phyloP scores from a whole-genome alignment of 306 rosid genomes.

The Quercus bicolor region DNA sequence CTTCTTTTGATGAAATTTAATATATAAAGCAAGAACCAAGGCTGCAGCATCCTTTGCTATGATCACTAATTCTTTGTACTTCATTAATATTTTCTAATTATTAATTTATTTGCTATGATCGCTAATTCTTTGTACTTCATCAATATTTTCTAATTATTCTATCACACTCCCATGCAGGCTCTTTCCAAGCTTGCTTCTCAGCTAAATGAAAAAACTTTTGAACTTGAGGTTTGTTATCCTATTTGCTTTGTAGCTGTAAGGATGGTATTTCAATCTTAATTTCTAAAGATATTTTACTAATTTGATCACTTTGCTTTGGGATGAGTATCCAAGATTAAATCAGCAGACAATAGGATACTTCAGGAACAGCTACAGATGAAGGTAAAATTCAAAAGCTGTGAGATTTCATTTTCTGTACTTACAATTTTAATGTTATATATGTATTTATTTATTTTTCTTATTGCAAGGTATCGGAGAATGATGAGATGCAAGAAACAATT shows the following conservation, averaged over 20 bases:
- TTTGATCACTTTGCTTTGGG: constrained; percentile 21
- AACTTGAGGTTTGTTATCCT: constrained; percentile 74
- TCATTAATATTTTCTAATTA: constrained; percentile 17
- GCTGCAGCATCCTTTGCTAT: not conserved
- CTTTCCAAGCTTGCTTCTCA: constrained; percentile 64
- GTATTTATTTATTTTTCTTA: not conserved
- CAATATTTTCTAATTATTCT: constrained; percentile 19
- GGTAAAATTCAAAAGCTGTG: constrained; percentile 37
- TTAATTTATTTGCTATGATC: not conserved
- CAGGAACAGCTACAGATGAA: constrained; percentile 77
- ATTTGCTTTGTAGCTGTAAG: constrained; percentile 17
- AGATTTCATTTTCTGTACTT: constrained; percentile 11
- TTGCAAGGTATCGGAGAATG: constrained; percentile 54
- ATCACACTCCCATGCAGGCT: constrained; percentile 43
- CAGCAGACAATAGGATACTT: constrained; percentile 88
- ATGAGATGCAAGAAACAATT: constrained; percentile 75
- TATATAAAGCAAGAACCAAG: no score
- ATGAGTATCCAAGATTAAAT: constrained; percentile 60
- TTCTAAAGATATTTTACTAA: constrained; percentile 22
- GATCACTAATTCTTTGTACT: not conserved
- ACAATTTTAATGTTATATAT: constrained; percentile 7
- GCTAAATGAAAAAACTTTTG: constrained; percentile 70
- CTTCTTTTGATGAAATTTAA: no score
- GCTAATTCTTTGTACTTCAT: not conserved
- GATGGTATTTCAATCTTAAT: constrained; percentile 12